Conservation (phyloP, 2,329 filamentous ascomycete species). For the Trichoderma harzianum region DNA sequence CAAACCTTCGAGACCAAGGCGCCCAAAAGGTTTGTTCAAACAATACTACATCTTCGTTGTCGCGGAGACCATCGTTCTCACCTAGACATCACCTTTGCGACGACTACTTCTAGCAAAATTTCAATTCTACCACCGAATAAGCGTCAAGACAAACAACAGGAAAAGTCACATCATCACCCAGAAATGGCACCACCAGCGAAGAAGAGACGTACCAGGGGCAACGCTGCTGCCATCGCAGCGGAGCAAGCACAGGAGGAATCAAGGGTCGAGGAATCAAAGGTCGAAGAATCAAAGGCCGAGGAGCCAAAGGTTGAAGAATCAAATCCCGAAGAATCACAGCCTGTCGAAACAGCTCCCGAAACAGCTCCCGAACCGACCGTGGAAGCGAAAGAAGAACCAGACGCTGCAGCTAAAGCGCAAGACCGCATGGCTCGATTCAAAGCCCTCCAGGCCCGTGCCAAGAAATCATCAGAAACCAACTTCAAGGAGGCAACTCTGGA, state of each 20-base stretch:
- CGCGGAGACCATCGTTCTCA: background rate
- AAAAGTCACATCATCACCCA: background rate
- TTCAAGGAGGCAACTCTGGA: conserved; percentile 81
- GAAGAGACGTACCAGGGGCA: conserved; percentile 26
- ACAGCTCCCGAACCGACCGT: conserved; percentile 16
- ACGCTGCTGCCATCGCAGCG: conserved; percentile 2
- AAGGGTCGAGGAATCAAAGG: background rate
- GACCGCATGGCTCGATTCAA: conserved; percentile 82
- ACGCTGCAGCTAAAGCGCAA: conserved; percentile 47
- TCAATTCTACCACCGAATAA: background rate
- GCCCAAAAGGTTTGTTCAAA: background rate
- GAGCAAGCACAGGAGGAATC: conserved; percentile 2
- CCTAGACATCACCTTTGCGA: background rate
- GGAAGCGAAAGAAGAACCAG: conserved; percentile 22
- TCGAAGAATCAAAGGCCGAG: background rate
- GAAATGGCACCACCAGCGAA: conserved; percentile 30
- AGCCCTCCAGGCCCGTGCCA: conserved; percentile 76
- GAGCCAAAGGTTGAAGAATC: background rate
- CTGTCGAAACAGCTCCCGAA: background rate
- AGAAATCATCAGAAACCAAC: conserved; percentile 69
- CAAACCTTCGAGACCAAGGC: background rate
- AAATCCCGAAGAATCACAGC: background rate
- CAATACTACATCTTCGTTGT: background rate
- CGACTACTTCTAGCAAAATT: background rate
- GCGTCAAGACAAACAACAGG: background rate